Conservation (phyloP, 2,329 filamentous ascomycete species). For the Colletotrichum horii region DNA sequence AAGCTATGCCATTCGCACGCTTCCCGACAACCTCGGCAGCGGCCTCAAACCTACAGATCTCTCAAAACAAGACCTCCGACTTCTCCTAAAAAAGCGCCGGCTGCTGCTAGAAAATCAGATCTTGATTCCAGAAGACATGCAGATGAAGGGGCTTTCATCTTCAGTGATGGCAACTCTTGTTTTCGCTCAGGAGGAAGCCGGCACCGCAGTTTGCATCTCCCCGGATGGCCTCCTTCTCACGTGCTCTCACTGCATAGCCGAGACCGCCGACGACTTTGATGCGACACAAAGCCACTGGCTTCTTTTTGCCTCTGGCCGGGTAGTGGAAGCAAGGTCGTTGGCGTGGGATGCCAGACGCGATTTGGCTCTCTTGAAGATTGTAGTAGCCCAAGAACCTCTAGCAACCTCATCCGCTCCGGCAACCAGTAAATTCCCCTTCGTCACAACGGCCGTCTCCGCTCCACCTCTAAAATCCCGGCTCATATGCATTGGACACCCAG, state of each 20-base stretch:
- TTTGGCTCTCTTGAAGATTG: slow-evolving; percentile 50
- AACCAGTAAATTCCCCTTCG: slow-evolving; percentile 23
- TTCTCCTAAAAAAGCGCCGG: slow-evolving; percentile 8
- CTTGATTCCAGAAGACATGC: slow-evolving; percentile 2
- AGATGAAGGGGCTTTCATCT: not conserved
- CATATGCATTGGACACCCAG: slow-evolving; percentile 40
- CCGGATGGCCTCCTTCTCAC: slow-evolving; percentile 49
- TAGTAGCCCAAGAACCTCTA: slow-evolving; percentile 26
- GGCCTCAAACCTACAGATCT: slow-evolving; percentile 12
- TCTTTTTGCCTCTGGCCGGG: slow-evolving; percentile 43
- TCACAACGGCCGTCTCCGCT: slow-evolving; percentile 16
- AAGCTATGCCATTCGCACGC: not conserved
- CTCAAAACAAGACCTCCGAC: not conserved
- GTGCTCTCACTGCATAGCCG: slow-evolving; percentile 56
- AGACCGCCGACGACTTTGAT: slow-evolving; percentile 39
- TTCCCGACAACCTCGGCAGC: not conserved
- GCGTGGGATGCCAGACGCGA: slow-evolving; percentile 49
- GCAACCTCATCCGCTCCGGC: not conserved
- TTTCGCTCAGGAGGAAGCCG: slow-evolving; percentile 54
- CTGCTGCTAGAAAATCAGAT: not conserved
- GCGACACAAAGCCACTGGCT: slow-evolving; percentile 39
- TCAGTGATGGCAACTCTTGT: slow-evolving; percentile 40
- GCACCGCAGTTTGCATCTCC: slow-evolving; percentile 55
- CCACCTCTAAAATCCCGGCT: slow-evolving; percentile 27
- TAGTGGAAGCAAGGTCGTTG: slow-evolving; percentile 42